phyloP scores from a whole-genome alignment of 495 filamentous ascomycete genomes.

The Tuber aestivum region DNA sequence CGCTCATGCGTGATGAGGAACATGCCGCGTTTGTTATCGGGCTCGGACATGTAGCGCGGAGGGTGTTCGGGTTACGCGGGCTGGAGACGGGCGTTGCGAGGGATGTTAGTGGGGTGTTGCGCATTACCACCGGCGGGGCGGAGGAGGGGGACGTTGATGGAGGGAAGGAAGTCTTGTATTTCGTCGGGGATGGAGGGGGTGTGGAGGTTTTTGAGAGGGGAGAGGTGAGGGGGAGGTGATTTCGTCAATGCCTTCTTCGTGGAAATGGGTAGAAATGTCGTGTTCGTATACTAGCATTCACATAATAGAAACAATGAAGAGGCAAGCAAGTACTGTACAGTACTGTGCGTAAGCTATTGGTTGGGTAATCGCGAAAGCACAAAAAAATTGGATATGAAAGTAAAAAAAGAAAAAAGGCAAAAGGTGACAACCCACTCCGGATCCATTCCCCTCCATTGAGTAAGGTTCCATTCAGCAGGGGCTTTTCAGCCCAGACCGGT shows the following conservation, averaged over 20 bases:
- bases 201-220: conserved; percentile 77
- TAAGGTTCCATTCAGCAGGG: background rate
- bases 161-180: conserved; percentile 74
- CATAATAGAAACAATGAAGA: background rate
- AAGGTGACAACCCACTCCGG: conserved; percentile 3
- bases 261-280: background rate
- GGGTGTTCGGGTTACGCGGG: conserved; percentile 62
- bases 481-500: background rate
- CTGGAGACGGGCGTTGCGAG: conserved; percentile 78
- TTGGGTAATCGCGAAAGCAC: background rate
- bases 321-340: background rate
- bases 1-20: conserved; percentile 56
- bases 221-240: conserved; percentile 37
- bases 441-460: background rate
- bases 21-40: conserved; percentile 64
- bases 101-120: conserved; percentile 84
- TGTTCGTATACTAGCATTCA: background rate
- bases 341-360: background rate
- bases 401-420: conserved; percentile 1
- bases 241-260: background rate
- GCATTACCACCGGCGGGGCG: conserved; percentile 58
- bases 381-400: conserved; percentile 6
- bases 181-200: conserved; percentile 63
- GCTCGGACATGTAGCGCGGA: conserved; percentile 66
- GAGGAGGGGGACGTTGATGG: conserved; percentile 49